These are phyloP conservation scores for Tetracentron sinense DNA, from an alignment of 164 flowering plant genomes.

Conservation along the genomic window DNA sequence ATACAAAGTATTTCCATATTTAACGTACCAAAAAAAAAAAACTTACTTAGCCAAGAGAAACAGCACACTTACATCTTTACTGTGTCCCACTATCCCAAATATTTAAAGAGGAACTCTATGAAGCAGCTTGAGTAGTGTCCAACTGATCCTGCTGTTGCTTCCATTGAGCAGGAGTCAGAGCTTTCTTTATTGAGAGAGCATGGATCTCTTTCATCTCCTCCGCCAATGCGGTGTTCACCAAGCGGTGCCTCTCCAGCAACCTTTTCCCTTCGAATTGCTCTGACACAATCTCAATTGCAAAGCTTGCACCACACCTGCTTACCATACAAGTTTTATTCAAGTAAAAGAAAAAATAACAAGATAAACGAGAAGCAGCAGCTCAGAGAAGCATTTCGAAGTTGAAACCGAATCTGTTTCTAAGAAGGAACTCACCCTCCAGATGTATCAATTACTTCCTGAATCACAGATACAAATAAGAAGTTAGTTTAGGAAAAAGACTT, in stretches of 20 bases:
- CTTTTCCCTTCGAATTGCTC: constrained; percentile 92
- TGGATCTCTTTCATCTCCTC: constrained; percentile 97
- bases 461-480: constrained; percentile 12
- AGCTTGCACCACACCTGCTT: constrained; percentile 91
- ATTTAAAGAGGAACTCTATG: constrained; percentile 15
- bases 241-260: constrained; percentile 82
- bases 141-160: constrained; percentile 59
- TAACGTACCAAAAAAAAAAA: too few relatives aligned
- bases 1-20: too few relatives aligned
- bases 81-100: not conserved
- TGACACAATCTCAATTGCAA: constrained; percentile 73
- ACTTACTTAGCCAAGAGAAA: too few relatives aligned
- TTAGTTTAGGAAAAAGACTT: constrained; percentile 2
- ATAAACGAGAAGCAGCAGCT: not conserved
- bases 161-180: constrained; percentile 84
- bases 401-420: not conserved
- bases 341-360: not conserved
- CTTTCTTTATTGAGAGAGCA: constrained; percentile 87
- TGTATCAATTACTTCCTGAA: constrained; percentile 85
- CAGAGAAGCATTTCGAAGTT: not conserved
- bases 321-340: not conserved
- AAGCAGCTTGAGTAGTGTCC: constrained; percentile 31
- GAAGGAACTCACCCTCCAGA: constrained; percentile 84
- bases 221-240: constrained; percentile 74
- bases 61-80: too few relatives aligned